These are phyloP conservation scores for Sistotremastrum suecicum DNA, from an alignment of 768 basidiomycete genomes.

Conservation along the genomic window DNA sequence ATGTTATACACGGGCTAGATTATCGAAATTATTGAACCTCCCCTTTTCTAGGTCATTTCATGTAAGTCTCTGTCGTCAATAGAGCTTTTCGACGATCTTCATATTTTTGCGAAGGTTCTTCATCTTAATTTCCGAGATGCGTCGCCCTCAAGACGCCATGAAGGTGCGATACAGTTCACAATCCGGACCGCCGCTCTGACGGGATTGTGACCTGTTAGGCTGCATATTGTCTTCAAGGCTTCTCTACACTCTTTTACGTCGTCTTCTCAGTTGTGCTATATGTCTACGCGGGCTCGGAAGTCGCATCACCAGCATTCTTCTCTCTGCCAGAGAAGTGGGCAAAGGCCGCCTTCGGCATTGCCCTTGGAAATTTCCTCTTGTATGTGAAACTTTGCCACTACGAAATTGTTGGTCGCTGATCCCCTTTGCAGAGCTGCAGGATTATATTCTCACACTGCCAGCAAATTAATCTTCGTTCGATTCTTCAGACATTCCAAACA, in stretches of 20 bases:
- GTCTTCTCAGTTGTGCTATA: conserved; percentile 32
- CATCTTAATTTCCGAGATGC: conserved; percentile 45
- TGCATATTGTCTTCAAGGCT: conserved; percentile 40
- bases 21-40: not conserved
- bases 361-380: conserved; percentile 38
- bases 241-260: conserved; percentile 35
- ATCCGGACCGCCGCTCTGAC: not conserved
- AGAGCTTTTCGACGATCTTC: not conserved
- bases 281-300: conserved; percentile 31
- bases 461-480: conserved; percentile 39
- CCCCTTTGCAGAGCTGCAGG: conserved; percentile 23
- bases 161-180: conserved; percentile 21
- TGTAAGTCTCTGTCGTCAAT: conserved; percentile 18
- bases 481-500: conserved; percentile 34
- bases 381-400: conserved; percentile 10
- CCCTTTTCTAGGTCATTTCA: conserved; percentile 30
- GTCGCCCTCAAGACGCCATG: conserved; percentile 36
- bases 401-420: not conserved
- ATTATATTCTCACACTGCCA: conserved; percentile 36
- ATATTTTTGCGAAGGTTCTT: conserved; percentile 31
- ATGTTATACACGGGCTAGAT: conserved; percentile 4
- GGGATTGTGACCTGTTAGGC: conserved; percentile 18
- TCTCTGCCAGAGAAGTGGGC: conserved; percentile 36
- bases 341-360: conserved; percentile 34
- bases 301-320: conserved; percentile 31